Percentiles rank a stretch among this genome's conserved stretches.
Conservation (phyloP, 495 filamentous ascomycete species). For the Hamigera avellanea region DNA sequence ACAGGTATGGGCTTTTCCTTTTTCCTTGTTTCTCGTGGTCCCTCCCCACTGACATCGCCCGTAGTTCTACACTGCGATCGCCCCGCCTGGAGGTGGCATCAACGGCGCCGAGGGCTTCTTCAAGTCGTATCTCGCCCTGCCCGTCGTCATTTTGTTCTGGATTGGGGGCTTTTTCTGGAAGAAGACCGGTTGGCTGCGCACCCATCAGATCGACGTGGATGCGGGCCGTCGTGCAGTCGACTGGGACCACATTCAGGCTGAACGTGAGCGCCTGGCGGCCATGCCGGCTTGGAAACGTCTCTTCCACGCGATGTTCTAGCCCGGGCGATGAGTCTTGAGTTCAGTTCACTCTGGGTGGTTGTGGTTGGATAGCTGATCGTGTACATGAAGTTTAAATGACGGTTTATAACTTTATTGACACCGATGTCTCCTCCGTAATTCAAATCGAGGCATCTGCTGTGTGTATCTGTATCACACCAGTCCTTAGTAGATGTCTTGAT, state of each 20-base stretch:
- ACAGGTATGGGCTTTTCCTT: slow-evolving; percentile 11
- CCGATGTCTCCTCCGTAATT: too few species aligned
- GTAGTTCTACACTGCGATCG: background rate
- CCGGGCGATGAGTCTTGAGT: too few species aligned
- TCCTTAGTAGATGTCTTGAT: too few species aligned
- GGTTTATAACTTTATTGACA: too few species aligned
- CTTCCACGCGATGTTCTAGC: slow-evolving; percentile 35
- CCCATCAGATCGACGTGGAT: slow-evolving; percentile 50
- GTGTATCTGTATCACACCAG: too few species aligned
- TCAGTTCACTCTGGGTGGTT: too few species aligned
- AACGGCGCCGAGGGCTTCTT: background rate
- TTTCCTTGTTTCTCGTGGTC: too few species aligned
- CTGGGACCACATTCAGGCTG: slow-evolving; percentile 40
- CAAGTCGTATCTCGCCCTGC: background rate
- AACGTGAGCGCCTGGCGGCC: slow-evolving; percentile 18
- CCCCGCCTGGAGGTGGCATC: background rate
- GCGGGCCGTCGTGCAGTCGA: slow-evolving; percentile 46
- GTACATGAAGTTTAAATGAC: too few species aligned
- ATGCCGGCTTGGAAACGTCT: slow-evolving; percentile 42
- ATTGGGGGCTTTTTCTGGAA: slow-evolving; percentile 47
- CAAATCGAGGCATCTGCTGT: too few species aligned
- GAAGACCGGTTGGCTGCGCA: slow-evolving; percentile 41
- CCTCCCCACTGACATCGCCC: too few species aligned
- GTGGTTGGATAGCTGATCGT: too few species aligned
- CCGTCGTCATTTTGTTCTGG: slow-evolving; percentile 33